Evolutionary conservation across 345 rosid species (phyloP), one percentile per base, ranked within the genome.

Genomic region (Zanthoxylum bungeanum): DNA sequence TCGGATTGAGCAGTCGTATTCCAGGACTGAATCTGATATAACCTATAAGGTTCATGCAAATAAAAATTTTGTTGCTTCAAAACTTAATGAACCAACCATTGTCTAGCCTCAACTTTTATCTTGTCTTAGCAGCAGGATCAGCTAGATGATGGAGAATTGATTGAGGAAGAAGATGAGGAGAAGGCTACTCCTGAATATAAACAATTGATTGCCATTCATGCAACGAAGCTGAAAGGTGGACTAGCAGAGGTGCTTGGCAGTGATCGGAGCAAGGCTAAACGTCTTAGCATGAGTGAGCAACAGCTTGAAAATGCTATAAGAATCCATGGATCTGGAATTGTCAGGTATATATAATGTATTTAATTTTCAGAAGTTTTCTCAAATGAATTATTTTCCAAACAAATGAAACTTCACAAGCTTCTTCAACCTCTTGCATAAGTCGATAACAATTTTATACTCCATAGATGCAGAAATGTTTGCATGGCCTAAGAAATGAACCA

Each of bases 261-360:
- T 52, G 86, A 84, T 66, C 84, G 77, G 24, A 75, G 70, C 49
- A 78, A 77, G 71, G 87, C 79, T 50, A 87, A 80, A 74, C 83
- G 97, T 59, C 78, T 89, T 60, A 89, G 97, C 77, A 75, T 91
- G 78, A 89, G 90, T 21, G 93, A 91, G 80, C 89, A 80, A 46
- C 84, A 84, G 85, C 88, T 88, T 24, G 89, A 88, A 75, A 83
- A 78, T 74, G 84, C 86, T 36, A 33, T 77, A 4, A 81, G 74
- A 66, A 76, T 74, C 9, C 80, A 81, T 59, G 85, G 84, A 63
- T 49, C 81, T 5, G 79, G 83, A 8, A 72, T 91, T 70, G 84
- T 91, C 70, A 85, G 85, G 88, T 86, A 71, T 21, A 4, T 22
- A 52, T n/a, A 31, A 2, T 46, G 37, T 21, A 8, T 46, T 42